Evolutionary conservation across 2,329 filamentous ascomycete species (phyloP).

Genomic region (Eutypa lata): DNA sequence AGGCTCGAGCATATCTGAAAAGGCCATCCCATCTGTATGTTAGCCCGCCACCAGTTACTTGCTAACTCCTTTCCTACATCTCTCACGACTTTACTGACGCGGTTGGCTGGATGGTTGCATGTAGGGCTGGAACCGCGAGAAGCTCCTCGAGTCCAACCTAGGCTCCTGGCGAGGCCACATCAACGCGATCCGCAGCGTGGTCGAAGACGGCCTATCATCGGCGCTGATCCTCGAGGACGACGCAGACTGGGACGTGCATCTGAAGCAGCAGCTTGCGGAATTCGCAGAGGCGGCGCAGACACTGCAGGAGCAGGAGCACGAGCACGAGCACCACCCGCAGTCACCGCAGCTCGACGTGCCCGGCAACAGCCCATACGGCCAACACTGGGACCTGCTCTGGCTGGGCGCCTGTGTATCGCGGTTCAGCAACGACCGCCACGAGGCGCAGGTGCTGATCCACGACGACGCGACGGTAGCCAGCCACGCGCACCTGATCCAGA

Average conservation of each 20-base stretch:
- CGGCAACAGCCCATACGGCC: slow-evolving; percentile 38
- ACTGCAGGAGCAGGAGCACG: neutral
- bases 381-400: slow-evolving; percentile 50
- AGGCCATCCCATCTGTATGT: slow-evolving; percentile 30
- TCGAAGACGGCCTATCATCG: slow-evolving; percentile 26
- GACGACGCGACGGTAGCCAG: too few species aligned
- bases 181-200: slow-evolving; percentile 29
- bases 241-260: slow-evolving; percentile 38
- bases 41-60: too few species aligned
- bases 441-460: slow-evolving; percentile 11
- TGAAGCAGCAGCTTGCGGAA: slow-evolving; percentile 25
- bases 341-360: too few species aligned
- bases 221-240: slow-evolving; percentile 40
- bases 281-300: slow-evolving; percentile 15
- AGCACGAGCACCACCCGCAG: too few species aligned
- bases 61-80: too few species aligned
- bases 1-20: slow-evolving; percentile 33
- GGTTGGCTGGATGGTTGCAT: neutral
- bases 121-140: slow-evolving; percentile 11
- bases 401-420: slow-evolving; percentile 43
- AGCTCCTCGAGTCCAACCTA: slow-evolving; percentile 22
- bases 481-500: too few species aligned
- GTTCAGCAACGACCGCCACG: slow-evolving; percentile 18
- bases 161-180: slow-evolving; percentile 35
- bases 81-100: too few species aligned